These are phyloP conservation scores for Russula dissimulans DNA, from an alignment of 768 basidiomycete genomes.

Conservation along the genomic window DNA sequence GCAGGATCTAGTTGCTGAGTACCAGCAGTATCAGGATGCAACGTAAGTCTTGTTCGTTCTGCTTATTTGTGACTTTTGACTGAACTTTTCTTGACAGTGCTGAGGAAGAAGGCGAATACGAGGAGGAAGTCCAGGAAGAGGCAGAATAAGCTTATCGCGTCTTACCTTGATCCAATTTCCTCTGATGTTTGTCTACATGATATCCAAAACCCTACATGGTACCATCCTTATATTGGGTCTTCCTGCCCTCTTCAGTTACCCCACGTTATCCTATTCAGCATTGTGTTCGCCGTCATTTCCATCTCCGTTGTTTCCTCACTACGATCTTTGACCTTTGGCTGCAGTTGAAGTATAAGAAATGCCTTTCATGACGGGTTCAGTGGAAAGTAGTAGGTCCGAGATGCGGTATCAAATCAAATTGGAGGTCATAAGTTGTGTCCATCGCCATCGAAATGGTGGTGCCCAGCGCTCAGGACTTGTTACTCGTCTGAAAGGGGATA, in stretches of 20 bases:
- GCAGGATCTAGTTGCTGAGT: slow-evolving; percentile 97
- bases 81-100: slow-evolving; percentile 36
- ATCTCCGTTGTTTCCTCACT: not conserved
- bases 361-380: slow-evolving; percentile 5
- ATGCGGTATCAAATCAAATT: no score
- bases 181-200: slow-evolving; percentile 13
- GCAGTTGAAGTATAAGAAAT: slow-evolving; percentile 17
- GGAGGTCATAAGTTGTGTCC: no score
- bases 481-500: no score
- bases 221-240: slow-evolving; percentile 20
- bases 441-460: no score
- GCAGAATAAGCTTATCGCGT: slow-evolving; percentile 31
- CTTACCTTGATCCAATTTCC: slow-evolving; percentile 1
- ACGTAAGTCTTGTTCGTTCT: slow-evolving; percentile 50
- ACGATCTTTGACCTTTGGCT: slow-evolving; percentile 11
- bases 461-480: no score
- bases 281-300: slow-evolving; percentile 14
- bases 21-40: slow-evolving; percentile 93
- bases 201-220: slow-evolving; percentile 20
- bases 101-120: slow-evolving; percentile 85
- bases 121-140: slow-evolving; percentile 60
- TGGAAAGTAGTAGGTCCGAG: no score
- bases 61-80: not conserved
- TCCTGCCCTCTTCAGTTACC: slow-evolving; percentile 10
- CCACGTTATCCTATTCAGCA: slow-evolving; percentile 19